These are phyloP conservation scores for Cyberlindnera amylophila DNA, from an alignment of 805 yeast genomes.

Conservation along the genomic window DNA sequence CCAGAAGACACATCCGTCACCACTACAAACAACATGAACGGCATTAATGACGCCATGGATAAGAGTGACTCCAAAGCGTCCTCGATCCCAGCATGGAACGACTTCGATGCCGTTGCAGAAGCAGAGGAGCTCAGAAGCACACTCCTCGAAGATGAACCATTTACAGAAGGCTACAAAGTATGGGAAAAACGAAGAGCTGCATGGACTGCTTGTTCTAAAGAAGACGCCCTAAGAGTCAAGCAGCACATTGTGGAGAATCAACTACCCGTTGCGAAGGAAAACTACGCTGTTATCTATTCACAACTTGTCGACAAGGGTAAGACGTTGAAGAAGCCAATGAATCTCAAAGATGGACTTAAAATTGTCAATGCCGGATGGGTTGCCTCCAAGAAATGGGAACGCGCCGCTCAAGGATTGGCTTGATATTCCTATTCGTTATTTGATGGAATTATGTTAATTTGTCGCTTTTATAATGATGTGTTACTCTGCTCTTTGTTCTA, in stretches of 20 bases:
- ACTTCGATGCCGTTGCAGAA: conserved; percentile 32
- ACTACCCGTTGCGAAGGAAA: conserved; percentile 41
- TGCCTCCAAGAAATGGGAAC: conserved; percentile 70
- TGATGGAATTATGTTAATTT: too few species aligned
- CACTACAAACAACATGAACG: conserved; percentile 10
- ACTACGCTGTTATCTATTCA: conserved; percentile 60
- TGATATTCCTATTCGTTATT: too few species aligned
- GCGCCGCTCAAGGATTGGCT: conserved; percentile 37
- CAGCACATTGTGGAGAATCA: conserved; percentile 22
- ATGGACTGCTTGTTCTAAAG: conserved; percentile 53
- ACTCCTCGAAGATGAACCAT: conserved; percentile 29
- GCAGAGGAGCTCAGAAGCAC: conserved; percentile 13
- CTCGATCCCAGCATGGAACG: conserved; percentile 16
- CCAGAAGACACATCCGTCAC: conserved; percentile 12
- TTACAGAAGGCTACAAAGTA: conserved; percentile 50
- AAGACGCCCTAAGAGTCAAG: conserved; percentile 15
- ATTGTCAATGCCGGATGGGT: conserved; percentile 85
- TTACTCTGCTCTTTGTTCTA: too few species aligned
- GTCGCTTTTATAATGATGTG: too few species aligned
- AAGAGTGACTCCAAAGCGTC: conserved; percentile 9
- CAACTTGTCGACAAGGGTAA: conserved; percentile 68
- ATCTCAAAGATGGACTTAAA: conserved; percentile 65
- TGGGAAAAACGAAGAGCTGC: conserved; percentile 68
- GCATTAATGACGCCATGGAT: conserved; percentile 23
- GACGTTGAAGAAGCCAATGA: conserved; percentile 64